phyloP scores from a whole-genome alignment of 768 basidiomycete genomes.

The Lentinula lateritia region DNA sequence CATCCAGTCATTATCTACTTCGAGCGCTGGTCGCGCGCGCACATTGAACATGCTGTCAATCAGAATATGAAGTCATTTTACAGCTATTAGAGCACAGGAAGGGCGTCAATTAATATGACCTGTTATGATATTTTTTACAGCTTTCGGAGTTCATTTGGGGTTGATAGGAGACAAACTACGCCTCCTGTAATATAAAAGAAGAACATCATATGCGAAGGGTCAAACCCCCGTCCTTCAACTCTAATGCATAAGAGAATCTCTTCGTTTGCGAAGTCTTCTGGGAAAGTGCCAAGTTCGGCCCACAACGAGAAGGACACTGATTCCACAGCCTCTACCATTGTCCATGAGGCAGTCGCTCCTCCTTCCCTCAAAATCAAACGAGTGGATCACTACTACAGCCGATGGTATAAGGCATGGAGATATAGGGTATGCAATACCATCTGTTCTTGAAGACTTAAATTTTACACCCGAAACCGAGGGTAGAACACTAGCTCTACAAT shows the following conservation, averaged over 20 bases:
- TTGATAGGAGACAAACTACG: too few relatives aligned
- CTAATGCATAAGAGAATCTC: conserved; percentile 18
- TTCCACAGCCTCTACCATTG: conserved; percentile 29
- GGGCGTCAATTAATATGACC: too few relatives aligned
- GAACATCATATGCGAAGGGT: too few relatives aligned
- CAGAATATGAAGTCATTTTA: too few relatives aligned
- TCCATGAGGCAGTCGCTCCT: conserved; percentile 30
- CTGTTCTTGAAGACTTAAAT: not conserved
- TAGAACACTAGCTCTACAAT: conserved; percentile 52
- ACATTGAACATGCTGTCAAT: too few relatives aligned
- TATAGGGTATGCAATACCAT: conserved; percentile 32
- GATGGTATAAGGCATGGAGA: conserved; percentile 53
- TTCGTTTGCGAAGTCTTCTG: conserved; percentile 17
- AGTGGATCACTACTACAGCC: conserved; percentile 54
- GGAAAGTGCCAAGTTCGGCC: conserved; percentile 9
- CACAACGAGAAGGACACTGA: conserved; percentile 23
- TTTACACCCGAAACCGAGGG: not conserved
- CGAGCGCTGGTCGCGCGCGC: too few relatives aligned
- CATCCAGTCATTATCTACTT: too few relatives aligned
- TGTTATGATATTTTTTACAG: too few relatives aligned
- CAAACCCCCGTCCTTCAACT: too few relatives aligned
- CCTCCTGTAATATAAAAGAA: too few relatives aligned
- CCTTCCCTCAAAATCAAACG: conserved; percentile 55
- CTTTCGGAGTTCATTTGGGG: too few relatives aligned
- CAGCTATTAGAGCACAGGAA: too few relatives aligned